These are phyloP conservation scores for Amylocystis lapponica DNA, from an alignment of 768 basidiomycete genomes.

Conservation along the genomic window DNA sequence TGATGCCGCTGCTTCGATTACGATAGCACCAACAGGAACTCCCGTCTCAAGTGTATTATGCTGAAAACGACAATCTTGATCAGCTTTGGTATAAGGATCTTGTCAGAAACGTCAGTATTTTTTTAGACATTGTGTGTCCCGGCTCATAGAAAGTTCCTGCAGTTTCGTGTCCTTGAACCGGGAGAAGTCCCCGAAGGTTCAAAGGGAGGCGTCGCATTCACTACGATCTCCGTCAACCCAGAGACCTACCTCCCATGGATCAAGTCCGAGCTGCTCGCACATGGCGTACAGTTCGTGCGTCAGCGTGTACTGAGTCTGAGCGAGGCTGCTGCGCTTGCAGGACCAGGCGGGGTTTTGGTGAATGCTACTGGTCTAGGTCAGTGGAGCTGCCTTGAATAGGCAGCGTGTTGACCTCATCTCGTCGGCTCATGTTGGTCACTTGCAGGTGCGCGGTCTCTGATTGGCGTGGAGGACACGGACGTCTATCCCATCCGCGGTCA, in stretches of 20 bases:
- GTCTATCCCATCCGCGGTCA: slow-evolving; percentile 82
- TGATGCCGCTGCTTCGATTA: neutral
- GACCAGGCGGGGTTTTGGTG: slow-evolving; percentile 37
- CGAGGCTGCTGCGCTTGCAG: slow-evolving; percentile 37
- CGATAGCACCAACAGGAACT: slow-evolving; percentile 25
- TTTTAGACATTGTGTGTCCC: neutral
- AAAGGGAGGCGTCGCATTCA: slow-evolving; percentile 36
- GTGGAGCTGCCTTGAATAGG: slow-evolving; percentile 8
- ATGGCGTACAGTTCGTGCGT: slow-evolving; percentile 40
- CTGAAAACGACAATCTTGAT: slow-evolving; percentile 13
- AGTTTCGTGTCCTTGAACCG: slow-evolving; percentile 29
- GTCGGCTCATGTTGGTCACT: neutral
- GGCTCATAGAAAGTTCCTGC: neutral
- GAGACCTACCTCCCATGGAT: slow-evolving; percentile 47
- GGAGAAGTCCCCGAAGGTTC: slow-evolving; percentile 31
- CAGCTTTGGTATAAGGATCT: slow-evolving; percentile 36
- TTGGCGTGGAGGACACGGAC: slow-evolving; percentile 74
- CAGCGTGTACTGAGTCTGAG: slow-evolving; percentile 37
- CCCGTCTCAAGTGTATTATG: slow-evolving; percentile 30
- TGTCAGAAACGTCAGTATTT: slow-evolving; percentile 31
- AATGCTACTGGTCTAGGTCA: slow-evolving; percentile 54
- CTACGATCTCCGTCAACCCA: slow-evolving; percentile 45
- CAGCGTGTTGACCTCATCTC: neutral
- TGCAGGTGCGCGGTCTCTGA: slow-evolving; percentile 60
- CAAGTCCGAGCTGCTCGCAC: slow-evolving; percentile 30